Percentiles rank a stretch among this genome's conserved stretches.
Evolutionary conservation across 2,329 filamentous ascomycete genomes (phyloP).

Genomic region (Phoma sp.): DNA sequence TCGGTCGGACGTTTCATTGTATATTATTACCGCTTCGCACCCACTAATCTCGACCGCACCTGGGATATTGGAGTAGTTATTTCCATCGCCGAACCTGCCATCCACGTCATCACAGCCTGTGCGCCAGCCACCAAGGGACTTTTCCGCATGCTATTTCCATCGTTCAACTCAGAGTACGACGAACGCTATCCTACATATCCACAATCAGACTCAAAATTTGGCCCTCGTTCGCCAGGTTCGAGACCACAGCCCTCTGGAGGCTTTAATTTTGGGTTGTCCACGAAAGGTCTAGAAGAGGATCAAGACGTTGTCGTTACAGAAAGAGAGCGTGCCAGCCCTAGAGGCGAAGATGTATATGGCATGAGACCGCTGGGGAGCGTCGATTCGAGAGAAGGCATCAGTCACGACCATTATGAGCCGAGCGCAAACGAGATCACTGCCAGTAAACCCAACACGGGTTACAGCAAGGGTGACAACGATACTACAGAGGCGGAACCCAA

Average conservation of each 20-base stretch:
- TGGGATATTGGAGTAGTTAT: conserved; percentile 47
- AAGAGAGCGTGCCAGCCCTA: conserved; percentile 2
- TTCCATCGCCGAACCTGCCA: conserved; percentile 48
- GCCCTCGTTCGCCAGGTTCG: conserved; percentile 10
- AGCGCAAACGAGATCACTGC: conserved; percentile 9
- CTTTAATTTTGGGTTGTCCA: conserved; percentile 21
- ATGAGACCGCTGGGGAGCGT: conserved; percentile 22
- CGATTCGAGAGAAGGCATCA: conserved; percentile 24
- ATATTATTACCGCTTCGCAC: conserved; percentile 48
- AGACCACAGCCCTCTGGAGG: conserved; percentile 6
- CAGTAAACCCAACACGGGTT: conserved; percentile 23
- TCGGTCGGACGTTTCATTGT: conserved; percentile 48
- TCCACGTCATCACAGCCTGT: conserved; percentile 61
- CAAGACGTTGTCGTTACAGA: conserved; percentile 16
- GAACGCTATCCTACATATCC: conserved; percentile 17
- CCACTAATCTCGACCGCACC: conserved; percentile 40
- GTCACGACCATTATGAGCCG: conserved; percentile 4
- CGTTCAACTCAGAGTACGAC: conserved; percentile 33
- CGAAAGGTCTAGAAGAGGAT: conserved; percentile 12
- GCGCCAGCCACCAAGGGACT: conserved; percentile 60
- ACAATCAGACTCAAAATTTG: conserved; percentile 12
- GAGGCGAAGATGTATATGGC: conserved; percentile 21
- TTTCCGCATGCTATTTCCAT: conserved; percentile 44
- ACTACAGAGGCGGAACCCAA: conserved; percentile 19
- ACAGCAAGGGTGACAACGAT: conserved; percentile 19